Conservation (phyloP, 1,284 basidiomycete species). For the Macrocystidia cucumis region DNA sequence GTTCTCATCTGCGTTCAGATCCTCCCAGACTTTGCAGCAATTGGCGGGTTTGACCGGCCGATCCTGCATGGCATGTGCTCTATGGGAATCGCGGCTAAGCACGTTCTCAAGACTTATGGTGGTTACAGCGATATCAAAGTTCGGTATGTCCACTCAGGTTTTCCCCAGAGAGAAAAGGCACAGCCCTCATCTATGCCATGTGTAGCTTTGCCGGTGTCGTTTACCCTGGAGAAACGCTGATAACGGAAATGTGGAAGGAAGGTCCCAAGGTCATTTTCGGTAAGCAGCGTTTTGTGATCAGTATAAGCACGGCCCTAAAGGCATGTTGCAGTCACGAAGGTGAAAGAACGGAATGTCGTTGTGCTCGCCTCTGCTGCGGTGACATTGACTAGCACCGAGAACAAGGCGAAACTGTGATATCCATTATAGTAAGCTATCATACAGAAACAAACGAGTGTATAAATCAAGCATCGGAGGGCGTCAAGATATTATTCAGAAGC, state of each 20-base stretch:
- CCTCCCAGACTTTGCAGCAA: constrained; percentile 86
- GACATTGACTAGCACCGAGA: constrained; percentile 42
- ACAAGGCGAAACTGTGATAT: constrained; percentile 56
- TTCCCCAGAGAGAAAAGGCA: background rate
- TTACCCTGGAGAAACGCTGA: constrained; percentile 91
- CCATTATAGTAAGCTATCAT: background rate
- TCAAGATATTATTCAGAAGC: background rate
- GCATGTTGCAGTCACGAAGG: constrained; percentile 50
- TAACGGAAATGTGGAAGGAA: constrained; percentile 98
- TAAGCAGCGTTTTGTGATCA: constrained; percentile 37
- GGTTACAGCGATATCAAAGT: constrained; percentile 93
- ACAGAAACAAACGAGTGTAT: background rate
- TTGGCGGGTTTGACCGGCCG: constrained; percentile 93
- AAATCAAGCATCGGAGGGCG: background rate
- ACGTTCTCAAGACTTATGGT: constrained; percentile 85
- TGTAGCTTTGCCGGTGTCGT: constrained; percentile 89
- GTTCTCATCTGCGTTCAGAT: constrained; percentile 43
- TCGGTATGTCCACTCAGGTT: constrained; percentile 39
- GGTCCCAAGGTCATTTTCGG: constrained; percentile 88
- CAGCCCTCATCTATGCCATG: no score
- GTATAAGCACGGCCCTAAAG: background rate
- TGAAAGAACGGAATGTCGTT: constrained; percentile 67
- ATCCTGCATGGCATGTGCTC: constrained; percentile 84
- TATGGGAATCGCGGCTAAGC: constrained; percentile 94
- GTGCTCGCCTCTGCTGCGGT: constrained; percentile 74